phyloP scores from a whole-genome alignment of 768 basidiomycete genomes.

The Antrodiella citrinella region DNA sequence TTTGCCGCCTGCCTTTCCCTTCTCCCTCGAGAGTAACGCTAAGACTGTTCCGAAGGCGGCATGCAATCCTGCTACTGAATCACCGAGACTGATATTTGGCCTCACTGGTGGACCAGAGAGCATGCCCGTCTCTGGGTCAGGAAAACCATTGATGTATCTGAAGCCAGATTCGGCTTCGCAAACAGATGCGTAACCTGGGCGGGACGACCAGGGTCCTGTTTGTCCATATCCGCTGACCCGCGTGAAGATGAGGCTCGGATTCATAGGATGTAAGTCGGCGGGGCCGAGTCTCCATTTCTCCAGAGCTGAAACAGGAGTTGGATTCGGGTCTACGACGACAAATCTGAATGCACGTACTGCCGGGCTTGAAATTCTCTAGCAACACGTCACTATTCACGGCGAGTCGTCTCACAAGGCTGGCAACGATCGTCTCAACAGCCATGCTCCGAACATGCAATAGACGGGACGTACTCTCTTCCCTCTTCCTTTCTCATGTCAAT shows the following conservation, averaged over 20 bases:
- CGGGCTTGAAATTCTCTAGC: conserved; percentile 68
- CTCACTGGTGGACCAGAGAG: conserved; percentile 57
- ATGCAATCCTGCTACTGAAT: conserved; percentile 64
- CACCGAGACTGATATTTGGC: conserved; percentile 67
- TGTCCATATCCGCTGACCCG: conserved; percentile 77
- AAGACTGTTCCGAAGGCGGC: conserved; percentile 70
- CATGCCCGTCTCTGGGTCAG: conserved; percentile 42
- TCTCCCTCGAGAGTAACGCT: conserved; percentile 44
- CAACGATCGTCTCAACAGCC: background rate
- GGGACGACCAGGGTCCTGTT: conserved; percentile 63
- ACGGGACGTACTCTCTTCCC: conserved; percentile 36
- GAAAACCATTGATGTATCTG: conserved; percentile 63
- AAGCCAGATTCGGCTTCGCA: conserved; percentile 74
- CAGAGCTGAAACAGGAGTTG: conserved; percentile 34
- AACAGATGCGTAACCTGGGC: conserved; percentile 67
- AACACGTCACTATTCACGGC: conserved; percentile 60
- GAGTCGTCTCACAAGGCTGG: conserved; percentile 51
- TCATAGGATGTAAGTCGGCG: conserved; percentile 52
- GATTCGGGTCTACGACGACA: background rate
- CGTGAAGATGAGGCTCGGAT: conserved; percentile 85
- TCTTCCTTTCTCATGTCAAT: conserved; percentile 54
- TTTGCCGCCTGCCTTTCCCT: conserved; percentile 30
- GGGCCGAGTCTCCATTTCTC: conserved; percentile 67
- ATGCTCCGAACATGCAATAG: background rate
- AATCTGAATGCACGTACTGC: conserved; percentile 36